Conservation (phyloP, 345 rosid genomes). For the Salix brachista region DNA sequence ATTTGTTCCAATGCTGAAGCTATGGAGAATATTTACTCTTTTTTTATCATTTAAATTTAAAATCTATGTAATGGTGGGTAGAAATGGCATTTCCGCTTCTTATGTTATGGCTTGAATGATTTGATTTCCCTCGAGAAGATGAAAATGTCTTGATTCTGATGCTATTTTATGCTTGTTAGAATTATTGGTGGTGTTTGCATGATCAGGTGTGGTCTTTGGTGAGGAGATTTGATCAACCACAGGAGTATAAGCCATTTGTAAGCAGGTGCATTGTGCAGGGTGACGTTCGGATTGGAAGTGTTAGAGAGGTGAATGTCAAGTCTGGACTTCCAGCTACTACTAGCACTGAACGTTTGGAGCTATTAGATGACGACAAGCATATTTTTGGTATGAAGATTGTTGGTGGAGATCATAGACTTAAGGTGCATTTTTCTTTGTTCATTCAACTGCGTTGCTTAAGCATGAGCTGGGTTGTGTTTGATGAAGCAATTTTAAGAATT, state of each 20-base stretch:
- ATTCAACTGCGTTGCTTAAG: not conserved
- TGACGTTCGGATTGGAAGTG: conserved; percentile 70
- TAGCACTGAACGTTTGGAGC: conserved; percentile 72
- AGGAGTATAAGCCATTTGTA: conserved; percentile 68
- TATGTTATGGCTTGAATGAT: not conserved
- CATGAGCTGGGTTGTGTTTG: not conserved
- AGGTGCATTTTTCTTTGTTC: conserved; percentile 34
- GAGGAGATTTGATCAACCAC: conserved; percentile 79
- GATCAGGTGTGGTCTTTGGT: conserved; percentile 75
- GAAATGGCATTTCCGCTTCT: not conserved
- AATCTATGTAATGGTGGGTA: not conserved
- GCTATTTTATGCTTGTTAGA: not conserved
- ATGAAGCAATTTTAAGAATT: not conserved
- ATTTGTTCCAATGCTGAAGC: not conserved
- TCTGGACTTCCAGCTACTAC: conserved; percentile 77
- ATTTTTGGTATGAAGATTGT: conserved; percentile 75
- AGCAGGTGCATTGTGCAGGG: conserved; percentile 73
- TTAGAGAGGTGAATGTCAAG: conserved; percentile 75
- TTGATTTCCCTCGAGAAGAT: not conserved
- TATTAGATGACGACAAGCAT: conserved; percentile 65
- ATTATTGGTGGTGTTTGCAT: not conserved
- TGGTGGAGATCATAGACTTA: conserved; percentile 89
- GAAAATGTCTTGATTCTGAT: not conserved
- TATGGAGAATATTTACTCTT: not conserved
- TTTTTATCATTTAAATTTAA: not conserved